Evolutionary conservation across 306 rosid species (phyloP).

Genomic region (Amphicarpaea edgeworthii): DNA sequence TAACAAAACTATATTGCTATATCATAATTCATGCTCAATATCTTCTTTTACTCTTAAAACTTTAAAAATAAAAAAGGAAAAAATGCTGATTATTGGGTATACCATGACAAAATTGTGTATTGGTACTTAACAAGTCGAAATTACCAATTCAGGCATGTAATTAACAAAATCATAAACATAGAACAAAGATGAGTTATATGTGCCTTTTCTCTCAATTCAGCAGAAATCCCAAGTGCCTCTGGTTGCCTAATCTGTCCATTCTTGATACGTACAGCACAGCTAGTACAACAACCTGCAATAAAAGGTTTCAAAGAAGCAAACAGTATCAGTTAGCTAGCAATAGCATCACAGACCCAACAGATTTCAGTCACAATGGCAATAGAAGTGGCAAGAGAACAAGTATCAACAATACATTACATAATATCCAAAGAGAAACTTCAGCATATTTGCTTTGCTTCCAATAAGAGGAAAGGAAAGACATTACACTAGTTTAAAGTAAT

Average conservation of each 20-base stretch:
- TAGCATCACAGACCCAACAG: conserved; percentile 33
- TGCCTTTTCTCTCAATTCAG: conserved; percentile 86
- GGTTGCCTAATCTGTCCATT: conserved; percentile 92
- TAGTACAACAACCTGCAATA: conserved; percentile 93
- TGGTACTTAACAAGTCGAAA: conserved; percentile 37
- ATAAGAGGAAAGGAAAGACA: not conserved
- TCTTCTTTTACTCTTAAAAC: conserved; percentile 22
- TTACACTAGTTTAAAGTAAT: not conserved
- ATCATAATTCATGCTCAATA: not conserved
- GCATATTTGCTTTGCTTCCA: not conserved
- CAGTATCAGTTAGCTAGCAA: conserved; percentile 14
- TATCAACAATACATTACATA: conserved; percentile 7
- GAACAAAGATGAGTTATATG: conserved; percentile 13
- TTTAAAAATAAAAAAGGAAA: conserved; percentile 4
- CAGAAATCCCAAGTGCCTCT: conserved; percentile 95
- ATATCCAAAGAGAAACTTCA: conserved; percentile 25
- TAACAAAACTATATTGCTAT: too few species aligned
- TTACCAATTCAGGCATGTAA: conserved; percentile 18
- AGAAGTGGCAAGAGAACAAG: conserved; percentile 19
- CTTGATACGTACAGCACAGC: conserved; percentile 97
- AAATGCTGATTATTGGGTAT: not conserved
- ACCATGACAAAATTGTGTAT: conserved; percentile 19
- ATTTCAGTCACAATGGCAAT: conserved; percentile 6
- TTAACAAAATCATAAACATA: not conserved
- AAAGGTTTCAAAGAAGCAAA: conserved; percentile 32